Evolutionary conservation across 2,329 filamentous ascomycete species (phyloP).

Genomic region (Blastomyces parvus): DNA sequence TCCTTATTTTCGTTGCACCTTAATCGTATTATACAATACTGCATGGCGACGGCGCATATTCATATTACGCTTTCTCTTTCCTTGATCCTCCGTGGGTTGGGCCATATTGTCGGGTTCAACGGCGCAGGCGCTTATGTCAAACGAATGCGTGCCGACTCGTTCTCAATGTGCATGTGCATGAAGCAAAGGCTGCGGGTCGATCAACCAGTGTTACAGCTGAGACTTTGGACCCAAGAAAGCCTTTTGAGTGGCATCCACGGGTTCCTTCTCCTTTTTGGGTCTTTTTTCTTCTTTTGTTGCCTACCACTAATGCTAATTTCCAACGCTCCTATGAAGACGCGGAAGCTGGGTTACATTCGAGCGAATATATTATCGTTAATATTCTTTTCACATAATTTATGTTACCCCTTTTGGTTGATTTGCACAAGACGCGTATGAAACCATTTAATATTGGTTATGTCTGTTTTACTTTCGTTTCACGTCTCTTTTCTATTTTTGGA

Average conservation of each 20-base stretch:
- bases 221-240: neutral
- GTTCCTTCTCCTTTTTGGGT: too few relatives aligned
- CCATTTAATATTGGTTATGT: neutral
- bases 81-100: neutral
- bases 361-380: neutral
- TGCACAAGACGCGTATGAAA: neutral
- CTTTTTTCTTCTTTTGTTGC: neutral
- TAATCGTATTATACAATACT: constrained; percentile 4
- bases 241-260: neutral
- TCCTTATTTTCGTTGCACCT: neutral
- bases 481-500: neutral
- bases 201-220: neutral
- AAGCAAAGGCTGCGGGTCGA: neutral
- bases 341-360: neutral
- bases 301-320: neutral
- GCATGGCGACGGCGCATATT: constrained; percentile 4
- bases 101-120: neutral
- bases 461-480: neutral
- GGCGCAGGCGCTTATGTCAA: neutral
- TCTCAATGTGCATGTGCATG: constrained; percentile 4
- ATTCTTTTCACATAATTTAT: neutral
- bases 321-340: neutral
- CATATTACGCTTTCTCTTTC: neutral
- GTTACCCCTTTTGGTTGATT: neutral
- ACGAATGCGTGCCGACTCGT: neutral